These are phyloP conservation scores for Aspergillus conjunctus DNA, from an alignment of 495 filamentous ascomycete species.

Conservation along the genomic window DNA sequence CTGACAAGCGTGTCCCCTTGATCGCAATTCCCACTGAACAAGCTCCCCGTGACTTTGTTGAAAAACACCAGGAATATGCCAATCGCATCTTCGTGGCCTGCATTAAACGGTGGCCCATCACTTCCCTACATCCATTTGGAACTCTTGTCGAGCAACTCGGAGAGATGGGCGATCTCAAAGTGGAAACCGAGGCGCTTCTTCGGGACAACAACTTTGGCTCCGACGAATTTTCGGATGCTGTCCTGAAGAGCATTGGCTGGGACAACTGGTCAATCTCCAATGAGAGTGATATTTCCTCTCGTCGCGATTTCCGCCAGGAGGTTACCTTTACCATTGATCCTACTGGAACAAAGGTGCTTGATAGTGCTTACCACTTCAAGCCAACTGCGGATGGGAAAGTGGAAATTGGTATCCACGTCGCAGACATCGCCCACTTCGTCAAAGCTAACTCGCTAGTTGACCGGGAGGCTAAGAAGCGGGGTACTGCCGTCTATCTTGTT, in stretches of 20 bases:
- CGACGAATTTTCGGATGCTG: constrained; percentile 96
- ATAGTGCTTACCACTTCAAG: constrained; percentile 91
- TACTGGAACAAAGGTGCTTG: constrained; percentile 78
- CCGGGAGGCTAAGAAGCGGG: constrained; percentile 96
- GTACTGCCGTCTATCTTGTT: constrained; percentile 91
- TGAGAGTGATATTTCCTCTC: constrained; percentile 76
- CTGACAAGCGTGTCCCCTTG: constrained; percentile 95
- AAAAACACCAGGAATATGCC: constrained; percentile 96
- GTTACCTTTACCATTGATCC: constrained; percentile 91
- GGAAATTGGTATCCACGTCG: constrained; percentile 93
- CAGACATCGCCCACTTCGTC: constrained; percentile 95
- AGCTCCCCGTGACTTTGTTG: constrained; percentile 95
- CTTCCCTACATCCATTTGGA: constrained; percentile 97
- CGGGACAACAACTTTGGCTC: constrained; percentile 98
- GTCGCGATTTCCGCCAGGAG: constrained; percentile 89
- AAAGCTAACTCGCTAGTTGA: constrained; percentile 95
- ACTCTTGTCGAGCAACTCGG: constrained; percentile 96
- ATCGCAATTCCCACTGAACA: constrained; percentile 99
- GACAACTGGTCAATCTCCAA: constrained; percentile 86
- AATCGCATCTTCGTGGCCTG: constrained; percentile 98
- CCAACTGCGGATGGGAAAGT: constrained; percentile 76
- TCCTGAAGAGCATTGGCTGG: constrained; percentile 86
- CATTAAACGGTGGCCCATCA: constrained; percentile 99
- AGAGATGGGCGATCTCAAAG: constrained; percentile 94
- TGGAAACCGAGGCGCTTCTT: constrained; percentile 95